Evolutionary conservation across 768 basidiomycete species (phyloP), one percentile per base, ranked within the genome.

Genomic region (Punctularia strigosozonata): DNA sequence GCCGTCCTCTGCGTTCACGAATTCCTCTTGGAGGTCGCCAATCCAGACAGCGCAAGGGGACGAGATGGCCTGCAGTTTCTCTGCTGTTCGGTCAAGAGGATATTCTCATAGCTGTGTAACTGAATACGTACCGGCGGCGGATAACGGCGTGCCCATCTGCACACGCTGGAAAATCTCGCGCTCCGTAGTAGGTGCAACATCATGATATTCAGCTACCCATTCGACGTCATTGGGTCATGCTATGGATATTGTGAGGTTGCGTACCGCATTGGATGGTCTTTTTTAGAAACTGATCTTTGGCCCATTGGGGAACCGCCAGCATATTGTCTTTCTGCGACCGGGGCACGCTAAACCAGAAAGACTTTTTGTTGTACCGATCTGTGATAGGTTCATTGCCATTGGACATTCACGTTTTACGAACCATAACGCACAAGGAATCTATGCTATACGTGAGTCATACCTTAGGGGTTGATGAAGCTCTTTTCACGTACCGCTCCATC

Each of bases 141-240:
- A 79, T 34, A 90, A 63, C 13, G 73, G 63, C 61, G 85, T 75
- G 39, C 86, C 86, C 28, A 89, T 56, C 47, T 90, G 87, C 13
- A 90, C 86, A 20, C 87, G 66, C 47, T 84, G 80, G 50, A 85
- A 86, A 17, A 88, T 77, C 38, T 89, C 86, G 36, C 85, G 73
- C 54, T 89, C 84, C 4, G 65, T 60, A 4, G 64, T 62, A 10
- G 71, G 63, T 2, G 65, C 54, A 1, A 89, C 59, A 21, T 62
- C 53, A 25, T 62, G 55, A 47, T 88, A 89, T 56, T 86, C 81
- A 35, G 85, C 85, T 87, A 39, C 17, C 23, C 13, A 23, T 40
- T 28, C 17, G 21, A 20, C 24, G 20, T 8, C 12, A 10, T 8
- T 34, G 15, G 4, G 22, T 39, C 22, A 42, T 31, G 18, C 18